These are phyloP conservation scores for Neofusicoccum kwambonambiense DNA, from an alignment of 2,329 filamentous ascomycete genomes.

Conservation along the genomic window DNA sequence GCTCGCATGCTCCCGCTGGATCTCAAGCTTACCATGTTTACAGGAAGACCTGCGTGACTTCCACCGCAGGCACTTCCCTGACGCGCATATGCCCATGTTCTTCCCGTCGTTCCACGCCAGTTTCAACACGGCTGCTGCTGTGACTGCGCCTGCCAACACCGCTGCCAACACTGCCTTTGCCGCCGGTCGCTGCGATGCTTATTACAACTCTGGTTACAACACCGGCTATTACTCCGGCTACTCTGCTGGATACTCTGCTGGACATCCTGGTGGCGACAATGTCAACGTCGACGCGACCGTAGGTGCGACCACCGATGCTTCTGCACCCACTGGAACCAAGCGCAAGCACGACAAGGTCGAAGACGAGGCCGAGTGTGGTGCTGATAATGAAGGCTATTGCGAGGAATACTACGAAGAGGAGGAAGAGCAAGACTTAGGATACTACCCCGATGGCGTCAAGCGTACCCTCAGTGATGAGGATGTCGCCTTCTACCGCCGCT, in stretches of 20 bases:
- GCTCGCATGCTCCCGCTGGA: background rate
- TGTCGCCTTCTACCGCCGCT: constrained; percentile 85
- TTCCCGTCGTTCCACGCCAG: constrained; percentile 28
- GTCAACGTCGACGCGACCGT: background rate
- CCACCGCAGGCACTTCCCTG: constrained; percentile 44
- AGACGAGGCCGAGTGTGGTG: constrained; percentile 6
- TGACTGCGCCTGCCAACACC: background rate
- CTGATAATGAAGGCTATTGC: constrained; percentile 32
- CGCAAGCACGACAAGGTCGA: background rate
- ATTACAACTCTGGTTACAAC: background rate
- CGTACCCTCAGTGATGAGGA: constrained; percentile 89
- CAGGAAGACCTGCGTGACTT: constrained; percentile 47
- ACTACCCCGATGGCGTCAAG: constrained; percentile 82
- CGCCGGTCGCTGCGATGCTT: constrained; percentile 10
- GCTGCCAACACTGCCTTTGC: background rate
- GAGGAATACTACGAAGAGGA: constrained; percentile 42
- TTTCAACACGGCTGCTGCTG: background rate
- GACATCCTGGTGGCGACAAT: too few relatives aligned
- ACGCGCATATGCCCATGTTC: constrained; percentile 33
- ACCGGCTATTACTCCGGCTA: background rate
- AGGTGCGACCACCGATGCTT: constrained; percentile 1
- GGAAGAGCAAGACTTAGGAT: constrained; percentile 70
- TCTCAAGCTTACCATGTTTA: constrained; percentile 13
- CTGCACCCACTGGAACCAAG: background rate
- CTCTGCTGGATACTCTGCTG: background rate